A percentile compares a stretch with the other conserved stretches of the same genome.
Evolutionary conservation across 2,329 filamentous ascomycete species (phyloP).

Genomic region (Diaporthe helianthi): DNA sequence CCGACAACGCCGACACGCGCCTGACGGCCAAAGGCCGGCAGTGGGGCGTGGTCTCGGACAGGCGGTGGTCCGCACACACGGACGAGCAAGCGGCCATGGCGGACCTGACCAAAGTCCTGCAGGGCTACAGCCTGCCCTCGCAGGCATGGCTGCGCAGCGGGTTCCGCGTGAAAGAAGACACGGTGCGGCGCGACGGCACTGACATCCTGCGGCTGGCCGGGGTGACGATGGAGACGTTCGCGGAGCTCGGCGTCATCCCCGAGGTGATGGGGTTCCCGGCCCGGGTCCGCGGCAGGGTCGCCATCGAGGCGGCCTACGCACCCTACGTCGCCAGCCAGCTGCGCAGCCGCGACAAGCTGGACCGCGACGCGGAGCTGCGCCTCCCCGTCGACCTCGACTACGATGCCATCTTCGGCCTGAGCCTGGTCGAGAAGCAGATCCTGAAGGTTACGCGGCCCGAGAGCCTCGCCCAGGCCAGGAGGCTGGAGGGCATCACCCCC

Average conservation of each 20-base stretch:
- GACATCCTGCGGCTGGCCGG: constrained; percentile 78
- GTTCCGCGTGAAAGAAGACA: constrained; percentile 72
- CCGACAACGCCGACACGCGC: constrained; percentile 91
- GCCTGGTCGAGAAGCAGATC: constrained; percentile 77
- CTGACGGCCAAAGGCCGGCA: constrained; percentile 79
- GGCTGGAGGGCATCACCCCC: constrained; percentile 81
- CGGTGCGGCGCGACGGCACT: constrained; percentile 72
- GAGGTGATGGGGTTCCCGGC: constrained; percentile 60
- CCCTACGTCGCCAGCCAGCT: constrained; percentile 83
- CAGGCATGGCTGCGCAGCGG: constrained; percentile 73
- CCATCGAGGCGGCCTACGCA: constrained; percentile 84
- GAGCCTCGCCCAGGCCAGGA: constrained; percentile 84
- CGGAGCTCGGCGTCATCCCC: constrained; percentile 57
- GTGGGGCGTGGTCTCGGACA: constrained; percentile 80
- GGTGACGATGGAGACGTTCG: constrained; percentile 64
- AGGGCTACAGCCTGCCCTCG: constrained; percentile 63
- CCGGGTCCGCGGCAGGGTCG: constrained; percentile 71
- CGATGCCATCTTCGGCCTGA: constrained; percentile 73
- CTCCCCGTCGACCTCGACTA: constrained; percentile 83
- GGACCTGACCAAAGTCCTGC: constrained; percentile 68
- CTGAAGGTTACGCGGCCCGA: constrained; percentile 77
- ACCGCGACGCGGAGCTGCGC: constrained; percentile 76
- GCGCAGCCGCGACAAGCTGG: constrained; percentile 69
- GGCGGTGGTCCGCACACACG: constrained; percentile 75
- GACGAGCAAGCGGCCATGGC: constrained; percentile 72